phyloP scores from a whole-genome alignment of 2,329 filamentous ascomycete species.

The Sporothrix phasma region DNA sequence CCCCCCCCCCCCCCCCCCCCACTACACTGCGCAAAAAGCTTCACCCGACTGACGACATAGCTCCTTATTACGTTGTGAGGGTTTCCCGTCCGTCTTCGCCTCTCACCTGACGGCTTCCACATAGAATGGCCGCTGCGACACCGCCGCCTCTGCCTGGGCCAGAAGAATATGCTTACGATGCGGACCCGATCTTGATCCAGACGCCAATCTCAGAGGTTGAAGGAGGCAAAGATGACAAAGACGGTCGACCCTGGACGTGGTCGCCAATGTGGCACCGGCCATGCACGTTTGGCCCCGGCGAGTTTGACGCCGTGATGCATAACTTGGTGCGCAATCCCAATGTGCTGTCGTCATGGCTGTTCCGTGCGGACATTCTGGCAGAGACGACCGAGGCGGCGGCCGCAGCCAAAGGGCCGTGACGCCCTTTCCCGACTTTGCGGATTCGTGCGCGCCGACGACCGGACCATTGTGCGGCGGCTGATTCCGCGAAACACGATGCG shows the following conservation, averaged over 20 bases:
- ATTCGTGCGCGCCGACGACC: conserved; percentile 33
- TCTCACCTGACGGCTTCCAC: background rate
- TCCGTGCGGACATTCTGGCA: conserved; percentile 65
- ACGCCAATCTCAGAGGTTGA: background rate
- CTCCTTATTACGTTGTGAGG: background rate
- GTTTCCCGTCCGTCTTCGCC: background rate
- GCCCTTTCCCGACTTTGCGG: conserved; percentile 18
- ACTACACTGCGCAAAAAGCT: background rate
- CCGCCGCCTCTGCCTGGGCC: background rate
- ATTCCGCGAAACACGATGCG: conserved; percentile 73
- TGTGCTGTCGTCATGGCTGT: conserved; percentile 66
- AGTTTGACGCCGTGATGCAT: conserved; percentile 58
- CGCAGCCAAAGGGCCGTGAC: background rate
- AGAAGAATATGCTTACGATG: conserved; percentile 15
- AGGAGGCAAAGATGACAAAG: background rate
- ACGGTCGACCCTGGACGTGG: conserved; percentile 31
- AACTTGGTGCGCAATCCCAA: conserved; percentile 73
- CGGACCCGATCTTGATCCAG: conserved; percentile 12
- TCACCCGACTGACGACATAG: background rate
- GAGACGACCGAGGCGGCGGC: conserved; percentile 29
- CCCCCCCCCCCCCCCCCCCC: background rate
- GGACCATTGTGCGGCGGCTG: conserved; percentile 63
- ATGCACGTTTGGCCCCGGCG: conserved; percentile 52
- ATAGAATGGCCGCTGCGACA: background rate
- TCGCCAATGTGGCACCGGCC: conserved; percentile 43